Evolutionary conservation across 306 rosid genomes (phyloP), one percentile per base, ranked within the genome.

Genomic region (Trifolium subterraneum): DNA sequence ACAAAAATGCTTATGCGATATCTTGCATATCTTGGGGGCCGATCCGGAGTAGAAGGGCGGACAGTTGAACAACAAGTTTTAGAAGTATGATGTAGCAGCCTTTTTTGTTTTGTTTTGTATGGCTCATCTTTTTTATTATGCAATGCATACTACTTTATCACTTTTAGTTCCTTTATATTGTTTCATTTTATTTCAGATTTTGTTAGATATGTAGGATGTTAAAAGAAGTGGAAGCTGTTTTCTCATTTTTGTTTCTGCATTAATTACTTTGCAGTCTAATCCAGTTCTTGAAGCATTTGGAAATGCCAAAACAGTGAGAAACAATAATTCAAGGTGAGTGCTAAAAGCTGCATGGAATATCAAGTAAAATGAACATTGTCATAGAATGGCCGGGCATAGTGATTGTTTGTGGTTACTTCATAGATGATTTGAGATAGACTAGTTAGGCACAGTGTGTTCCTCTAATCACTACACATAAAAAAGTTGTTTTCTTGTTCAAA

Each of bases 211-310:
- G 10, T 35, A 59, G 62, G 63, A 39, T 75, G 18, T 61, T 60
- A 18, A 69, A 55, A 51, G 33, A 29, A 22, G 63, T 75, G 58
- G 14, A 61, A 70, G 27, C 33, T 33, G 39, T 79, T 56, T 58
- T 44, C 85, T 90, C 81, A 81, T 71, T 59, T 36, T 68, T 69
- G 39, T 20, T 75, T 76, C 62, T 79, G 44, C 65, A 52, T 80
- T 81, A 74, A 72, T 86, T 76, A 25, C 48, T 64, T 82, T 61
- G 80, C 96, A 95, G 99, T 95, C 99, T 76, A 95, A 95, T 84
- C 99, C 99, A 74, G 99, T 95, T 80, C 99, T 95, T 86, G 99
- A 95, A 90, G 90, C 99, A 72, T 95, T 95, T 80, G 99, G 99
- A 55, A 95, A 95, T 83, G 99, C 99, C 62, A 95, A 95, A 89